Evolutionary conservation across 305 asterid species (phyloP).

Genomic region (Plantago rigida): DNA sequence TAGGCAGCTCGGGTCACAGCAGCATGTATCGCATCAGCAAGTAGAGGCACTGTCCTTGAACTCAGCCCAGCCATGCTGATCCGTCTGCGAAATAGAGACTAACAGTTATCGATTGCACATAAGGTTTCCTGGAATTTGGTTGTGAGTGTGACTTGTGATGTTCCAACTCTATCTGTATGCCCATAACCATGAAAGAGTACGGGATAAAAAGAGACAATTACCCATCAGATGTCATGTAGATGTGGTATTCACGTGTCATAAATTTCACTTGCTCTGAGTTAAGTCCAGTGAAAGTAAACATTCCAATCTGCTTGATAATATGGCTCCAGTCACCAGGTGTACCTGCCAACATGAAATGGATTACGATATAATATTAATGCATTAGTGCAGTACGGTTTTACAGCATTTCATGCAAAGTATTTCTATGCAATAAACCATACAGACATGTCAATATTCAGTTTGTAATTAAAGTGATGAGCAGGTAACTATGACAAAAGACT

Average conservation of each 20-base stretch:
- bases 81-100: slow-evolving; percentile 42
- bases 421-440: background rate
- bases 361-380: background rate
- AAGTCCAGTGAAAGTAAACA: slow-evolving; percentile 75
- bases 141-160: background rate
- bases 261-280: slow-evolving; percentile 58
- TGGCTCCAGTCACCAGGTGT: slow-evolving; percentile 91
- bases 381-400: no score
- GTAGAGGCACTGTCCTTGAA: slow-evolving; percentile 63
- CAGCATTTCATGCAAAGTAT: background rate
- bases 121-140: background rate
- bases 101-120: background rate
- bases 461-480: background rate
- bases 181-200: background rate
- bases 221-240: slow-evolving; percentile 89
- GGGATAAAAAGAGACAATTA: slow-evolving; percentile 19
- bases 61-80: slow-evolving; percentile 88
- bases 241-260: slow-evolving; percentile 67
- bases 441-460: no score
- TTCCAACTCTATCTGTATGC: no score
- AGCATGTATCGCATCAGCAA: slow-evolving; percentile 70
- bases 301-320: slow-evolving; percentile 71
- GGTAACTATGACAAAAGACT: no score
- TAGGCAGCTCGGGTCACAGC: slow-evolving; percentile 42
- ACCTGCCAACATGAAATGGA: slow-evolving; percentile 33